Evolutionary conservation across 1,284 basidiomycete species (phyloP).

Genomic region (Tremellales sp.): DNA sequence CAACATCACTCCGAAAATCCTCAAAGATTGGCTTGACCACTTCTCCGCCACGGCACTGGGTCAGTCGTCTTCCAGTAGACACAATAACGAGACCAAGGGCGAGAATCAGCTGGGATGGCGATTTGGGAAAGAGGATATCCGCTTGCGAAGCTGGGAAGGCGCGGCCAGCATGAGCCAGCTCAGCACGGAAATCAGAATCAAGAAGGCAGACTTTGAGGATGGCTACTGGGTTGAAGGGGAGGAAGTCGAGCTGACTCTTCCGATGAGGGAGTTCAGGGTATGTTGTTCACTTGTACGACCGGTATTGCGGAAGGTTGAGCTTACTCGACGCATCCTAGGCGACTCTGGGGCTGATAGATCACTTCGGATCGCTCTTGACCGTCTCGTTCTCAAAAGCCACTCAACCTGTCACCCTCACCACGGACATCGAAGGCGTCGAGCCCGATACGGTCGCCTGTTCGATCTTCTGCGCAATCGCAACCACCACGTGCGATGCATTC

Average conservation of each 20-base stretch:
- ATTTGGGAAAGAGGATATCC: slow-evolving; percentile 35
- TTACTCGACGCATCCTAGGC: slow-evolving; percentile 28
- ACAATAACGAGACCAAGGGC: slow-evolving; percentile 8
- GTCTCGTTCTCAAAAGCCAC: slow-evolving; percentile 40
- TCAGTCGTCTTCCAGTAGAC: slow-evolving; percentile 3
- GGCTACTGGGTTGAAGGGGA: slow-evolving; percentile 30
- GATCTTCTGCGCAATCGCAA: slow-evolving; percentile 46
- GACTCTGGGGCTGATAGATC: slow-evolving; percentile 42
- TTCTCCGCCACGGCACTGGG: slow-evolving; percentile 23
- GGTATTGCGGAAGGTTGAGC: neutral
- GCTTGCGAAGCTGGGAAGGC: slow-evolving; percentile 44
- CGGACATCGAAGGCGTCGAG: slow-evolving; percentile 15
- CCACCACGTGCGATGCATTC: slow-evolving; percentile 41
- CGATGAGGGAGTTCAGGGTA: slow-evolving; percentile 49
- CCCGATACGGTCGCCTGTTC: slow-evolving; percentile 28
- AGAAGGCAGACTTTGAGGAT: slow-evolving; percentile 42
- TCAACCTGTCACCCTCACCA: slow-evolving; percentile 44
- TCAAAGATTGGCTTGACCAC: slow-evolving; percentile 48
- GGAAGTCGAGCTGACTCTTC: slow-evolving; percentile 40
- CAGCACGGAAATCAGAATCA: slow-evolving; percentile 44
- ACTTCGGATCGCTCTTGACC: slow-evolving; percentile 38
- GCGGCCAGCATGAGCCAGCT: slow-evolving; percentile 19
- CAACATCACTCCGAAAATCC: slow-evolving; percentile 33
- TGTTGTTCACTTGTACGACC: slow-evolving; percentile 9
- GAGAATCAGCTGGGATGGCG: slow-evolving; percentile 45